Evolutionary conservation across 1,139 yeast species (phyloP).

Genomic region (Eremothecium gossypii): DNA sequence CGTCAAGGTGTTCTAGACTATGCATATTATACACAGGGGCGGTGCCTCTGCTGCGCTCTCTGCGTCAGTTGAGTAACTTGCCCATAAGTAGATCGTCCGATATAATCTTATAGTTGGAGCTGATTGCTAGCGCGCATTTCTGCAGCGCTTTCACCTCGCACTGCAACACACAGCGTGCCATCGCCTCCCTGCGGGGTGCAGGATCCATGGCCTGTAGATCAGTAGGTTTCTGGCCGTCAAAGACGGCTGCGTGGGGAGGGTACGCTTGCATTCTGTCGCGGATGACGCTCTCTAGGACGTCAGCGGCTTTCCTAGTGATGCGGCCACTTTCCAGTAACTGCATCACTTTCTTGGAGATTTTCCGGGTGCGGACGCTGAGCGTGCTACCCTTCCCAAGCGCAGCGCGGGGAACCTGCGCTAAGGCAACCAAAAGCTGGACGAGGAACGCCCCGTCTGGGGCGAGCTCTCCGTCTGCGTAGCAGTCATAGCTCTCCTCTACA

Average conservation of each 20-base stretch:
- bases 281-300: constrained; percentile 22
- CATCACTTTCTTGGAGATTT: constrained; percentile 28
- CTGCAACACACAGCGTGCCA: constrained; percentile 47
- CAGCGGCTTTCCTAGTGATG: constrained; percentile 21
- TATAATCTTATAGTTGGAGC: constrained; percentile 34
- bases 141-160: constrained; percentile 45
- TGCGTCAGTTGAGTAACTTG: constrained; percentile 46
- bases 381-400: constrained; percentile 6
- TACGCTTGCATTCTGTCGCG: constrained; percentile 27
- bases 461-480: constrained; percentile 48
- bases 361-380: constrained; percentile 10
- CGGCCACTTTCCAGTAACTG: constrained; percentile 28
- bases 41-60: neutral
- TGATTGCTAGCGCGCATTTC: constrained; percentile 34
- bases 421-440: constrained; percentile 36
- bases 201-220: neutral
- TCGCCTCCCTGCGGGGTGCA: constrained; percentile 25
- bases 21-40: neutral
- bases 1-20: constrained; percentile 6
- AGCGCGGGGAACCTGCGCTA: constrained; percentile 15
- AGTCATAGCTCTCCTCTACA: constrained; percentile 53
- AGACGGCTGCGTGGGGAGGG: constrained; percentile 24
- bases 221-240: constrained; percentile 15
- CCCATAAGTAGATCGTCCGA: constrained; percentile 50
- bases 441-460: constrained; percentile 47